Evolutionary conservation across 1,284 basidiomycete genomes (phyloP), one percentile per base, ranked within the genome.

Genomic region (Cystobasidium pallidum): DNA sequence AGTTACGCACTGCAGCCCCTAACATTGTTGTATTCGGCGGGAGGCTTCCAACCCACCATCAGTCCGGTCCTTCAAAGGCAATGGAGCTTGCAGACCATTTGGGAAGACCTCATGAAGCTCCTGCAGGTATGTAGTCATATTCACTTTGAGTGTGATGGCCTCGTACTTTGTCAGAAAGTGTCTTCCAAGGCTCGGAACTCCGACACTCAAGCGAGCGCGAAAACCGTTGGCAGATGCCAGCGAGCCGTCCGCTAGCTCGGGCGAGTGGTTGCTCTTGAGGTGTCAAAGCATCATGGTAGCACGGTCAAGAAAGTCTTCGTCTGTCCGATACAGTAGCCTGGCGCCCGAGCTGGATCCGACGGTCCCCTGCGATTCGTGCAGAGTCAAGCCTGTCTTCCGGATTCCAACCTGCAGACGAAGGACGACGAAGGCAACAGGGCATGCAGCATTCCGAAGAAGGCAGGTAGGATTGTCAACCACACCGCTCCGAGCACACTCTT

Each of bases 31-130:
- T 8, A 19, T 28, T 19, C n/a, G n/a, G n/a, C n/a, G n/a, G n/a
- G n/a, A 19, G 52, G 52, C 55, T 36, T 58, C 36, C 55, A 36
- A 41, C 36, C 10, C 19, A 30, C 39, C 30, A 34, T 28, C 58
- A 17, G 43, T 3, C 58, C 11, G 58, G 19, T 43, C 58, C 3
- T 32, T 41, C 6, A 24, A 32, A 11, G 58, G 45, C 13, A 21
- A 28, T 21, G 32, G 6, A n/a, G 26, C 21, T 15, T 64, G 43
- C 26, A 64, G 30, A 32, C 62, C 62, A 36, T 64, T 64, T 6
- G 62, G 62, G 24, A 64, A 64, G 43, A 64, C 45, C 43, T 64
- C 34, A 64, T 64, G 47, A 30, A 64, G 62, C 47, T 64, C 62
- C 13, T 64, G 36, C 1, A 64, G 28, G 43, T 64, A 64, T 8